These are phyloP conservation scores for Yarrowia sp. DNA, from an alignment of 805 yeast species.

Conservation along the genomic window DNA sequence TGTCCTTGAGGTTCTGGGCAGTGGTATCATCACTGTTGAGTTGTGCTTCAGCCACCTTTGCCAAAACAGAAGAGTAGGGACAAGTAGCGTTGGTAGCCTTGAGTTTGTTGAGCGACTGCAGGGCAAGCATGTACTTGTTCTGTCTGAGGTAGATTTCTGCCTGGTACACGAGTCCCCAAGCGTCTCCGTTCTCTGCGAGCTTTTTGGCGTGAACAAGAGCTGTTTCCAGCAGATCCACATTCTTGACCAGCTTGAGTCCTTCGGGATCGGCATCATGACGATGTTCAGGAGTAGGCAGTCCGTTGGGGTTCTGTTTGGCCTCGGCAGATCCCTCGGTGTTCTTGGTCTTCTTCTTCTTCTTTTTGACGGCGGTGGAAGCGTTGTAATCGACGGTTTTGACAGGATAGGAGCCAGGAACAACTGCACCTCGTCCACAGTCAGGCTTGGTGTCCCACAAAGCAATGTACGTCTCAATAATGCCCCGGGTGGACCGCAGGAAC, in stretches of 20 bases:
- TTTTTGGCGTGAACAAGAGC: slow-evolving; percentile 43
- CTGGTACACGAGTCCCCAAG: neutral
- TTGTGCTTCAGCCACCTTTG: slow-evolving; percentile 39
- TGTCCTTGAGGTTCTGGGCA: slow-evolving; percentile 45
- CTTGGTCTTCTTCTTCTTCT: slow-evolving; percentile 38
- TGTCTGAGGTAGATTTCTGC: slow-evolving; percentile 43
- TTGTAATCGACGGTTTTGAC: slow-evolving; percentile 45
- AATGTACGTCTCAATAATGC: slow-evolving; percentile 57
- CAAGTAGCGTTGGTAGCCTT: slow-evolving; percentile 43
- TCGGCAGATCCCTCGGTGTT: slow-evolving; percentile 29
- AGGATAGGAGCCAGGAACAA: slow-evolving; percentile 22
- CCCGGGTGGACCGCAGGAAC: slow-evolving; percentile 64
- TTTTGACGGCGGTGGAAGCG: slow-evolving; percentile 44
- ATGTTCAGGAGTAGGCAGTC: slow-evolving; percentile 39
- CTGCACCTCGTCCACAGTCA: neutral
- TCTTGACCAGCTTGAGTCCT: slow-evolving; percentile 40
- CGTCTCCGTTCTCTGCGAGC: slow-evolving; percentile 38
- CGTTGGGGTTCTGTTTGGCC: slow-evolving; percentile 50
- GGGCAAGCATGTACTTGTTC: slow-evolving; percentile 51
- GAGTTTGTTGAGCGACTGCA: slow-evolving; percentile 46
- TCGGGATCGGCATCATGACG: slow-evolving; percentile 45
- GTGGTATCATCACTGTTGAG: slow-evolving; percentile 41
- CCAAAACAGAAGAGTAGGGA: slow-evolving; percentile 35
- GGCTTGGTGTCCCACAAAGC: slow-evolving; percentile 37
- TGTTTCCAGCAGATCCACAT: slow-evolving; percentile 29